A percentile compares a stretch with the other conserved stretches of the same genome.
Conservation (phyloP, 495 filamentous ascomycete species). For the Hypoxylon trugodes region DNA sequence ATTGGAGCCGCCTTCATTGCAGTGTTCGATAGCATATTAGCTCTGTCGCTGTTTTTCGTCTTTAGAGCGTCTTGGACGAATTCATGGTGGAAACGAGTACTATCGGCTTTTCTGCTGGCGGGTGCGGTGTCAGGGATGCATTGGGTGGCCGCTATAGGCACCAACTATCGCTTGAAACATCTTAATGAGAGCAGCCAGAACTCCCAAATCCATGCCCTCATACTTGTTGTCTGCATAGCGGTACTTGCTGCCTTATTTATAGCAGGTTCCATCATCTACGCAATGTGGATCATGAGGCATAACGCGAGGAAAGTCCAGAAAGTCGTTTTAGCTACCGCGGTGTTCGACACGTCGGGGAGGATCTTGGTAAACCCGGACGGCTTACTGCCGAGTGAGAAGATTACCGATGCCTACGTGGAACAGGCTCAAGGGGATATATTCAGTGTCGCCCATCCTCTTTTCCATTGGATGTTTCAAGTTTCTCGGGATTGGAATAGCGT, state of each 20-base stretch:
- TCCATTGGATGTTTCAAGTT: constrained; percentile 86
- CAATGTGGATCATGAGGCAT: constrained; percentile 61
- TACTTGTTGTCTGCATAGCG: constrained; percentile 71
- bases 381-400: constrained; percentile 78
- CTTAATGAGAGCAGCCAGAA: constrained; percentile 44
- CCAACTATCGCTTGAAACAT: constrained; percentile 63
- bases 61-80: constrained; percentile 80
- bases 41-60: constrained; percentile 80
- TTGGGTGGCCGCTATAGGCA: constrained; percentile 81
- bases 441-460: constrained; percentile 77
- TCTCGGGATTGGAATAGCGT: constrained; percentile 78
- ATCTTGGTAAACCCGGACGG: constrained; percentile 84
- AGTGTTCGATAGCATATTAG: constrained; percentile 69
- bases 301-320: constrained; percentile 75
- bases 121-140: constrained; percentile 86
- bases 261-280: constrained; percentile 59
- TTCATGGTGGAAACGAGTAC: constrained; percentile 74
- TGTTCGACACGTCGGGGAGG: constrained; percentile 77
- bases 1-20: constrained; percentile 76
- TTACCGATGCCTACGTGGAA: constrained; percentile 81
- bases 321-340: constrained; percentile 76
- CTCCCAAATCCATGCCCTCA: constrained; percentile 66
- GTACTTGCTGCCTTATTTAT: constrained; percentile 66
- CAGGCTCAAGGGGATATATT: constrained; percentile 80
- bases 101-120: constrained; percentile 73